These are phyloP conservation scores for Acanthamoeba culbertsoni DNA, from an alignment of 208 protist species.

Conservation along the genomic window DNA sequence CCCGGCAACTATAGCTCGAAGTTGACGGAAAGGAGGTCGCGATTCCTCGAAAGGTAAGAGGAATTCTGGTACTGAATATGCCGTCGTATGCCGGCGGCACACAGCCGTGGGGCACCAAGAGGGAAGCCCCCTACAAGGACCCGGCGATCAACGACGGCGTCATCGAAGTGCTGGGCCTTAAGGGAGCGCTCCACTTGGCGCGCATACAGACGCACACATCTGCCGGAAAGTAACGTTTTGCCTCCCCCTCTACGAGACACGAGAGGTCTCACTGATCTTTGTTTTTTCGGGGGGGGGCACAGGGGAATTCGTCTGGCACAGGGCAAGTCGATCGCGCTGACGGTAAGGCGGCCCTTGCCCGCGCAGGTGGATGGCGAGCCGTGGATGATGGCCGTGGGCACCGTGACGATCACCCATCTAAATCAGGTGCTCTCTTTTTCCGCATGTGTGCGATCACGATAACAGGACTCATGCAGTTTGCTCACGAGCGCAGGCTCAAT, in stretches of 20 bases:
- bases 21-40: slow-evolving; percentile 36
- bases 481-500: background rate
- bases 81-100: slow-evolving; percentile 38
- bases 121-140: background rate
- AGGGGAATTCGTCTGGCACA: slow-evolving; percentile 16
- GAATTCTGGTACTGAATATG: slow-evolving; percentile 38
- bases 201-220: slow-evolving; percentile 51
- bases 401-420: background rate
- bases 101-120: background rate
- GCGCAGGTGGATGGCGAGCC: slow-evolving; percentile 45
- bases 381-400: slow-evolving; percentile 14
- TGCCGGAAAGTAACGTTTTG: background rate
- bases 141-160: slow-evolving; percentile 42
- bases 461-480: background rate
- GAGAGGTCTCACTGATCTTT: background rate
- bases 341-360: background rate
- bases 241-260: too few species aligned
- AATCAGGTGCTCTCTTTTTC: background rate
- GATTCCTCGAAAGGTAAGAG: background rate
- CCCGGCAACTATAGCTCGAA: slow-evolving; percentile 3
- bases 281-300: background rate
- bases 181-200: slow-evolving; percentile 9
- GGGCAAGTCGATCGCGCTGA: background rate
- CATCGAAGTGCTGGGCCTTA: slow-evolving; percentile 34
- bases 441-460: too few species aligned